phyloP scores from a whole-genome alignment of 225 moss, liverwort and hornwort species.

The Pseudisothecium myosuroides region DNA sequence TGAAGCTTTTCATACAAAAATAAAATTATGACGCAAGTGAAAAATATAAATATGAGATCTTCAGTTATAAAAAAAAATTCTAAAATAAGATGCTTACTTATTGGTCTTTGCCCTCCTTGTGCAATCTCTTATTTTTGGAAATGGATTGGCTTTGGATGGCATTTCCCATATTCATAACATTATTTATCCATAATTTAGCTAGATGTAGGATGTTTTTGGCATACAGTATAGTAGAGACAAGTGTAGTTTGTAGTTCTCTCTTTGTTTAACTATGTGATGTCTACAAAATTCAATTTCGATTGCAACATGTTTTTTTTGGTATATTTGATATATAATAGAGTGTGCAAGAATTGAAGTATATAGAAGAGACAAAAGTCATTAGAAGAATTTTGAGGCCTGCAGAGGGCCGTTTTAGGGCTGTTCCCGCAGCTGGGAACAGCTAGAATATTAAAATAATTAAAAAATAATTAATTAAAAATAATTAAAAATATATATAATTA shows the following conservation, averaged over 20 bases:
- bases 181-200: not conserved
- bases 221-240: not conserved
- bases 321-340: not conserved
- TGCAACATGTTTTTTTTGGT: not conserved
- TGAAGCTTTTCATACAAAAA: not conserved
- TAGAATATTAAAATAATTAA: no score
- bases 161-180: not conserved
- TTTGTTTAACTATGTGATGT: not conserved
- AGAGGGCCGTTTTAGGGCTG: no score
- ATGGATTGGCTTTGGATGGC: not conserved
- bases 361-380: not conserved
- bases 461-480: no score
- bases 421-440: no score
- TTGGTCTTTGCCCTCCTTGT: not conserved
- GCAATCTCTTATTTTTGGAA: not conserved
- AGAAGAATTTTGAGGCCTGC: no score
- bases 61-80: no score
- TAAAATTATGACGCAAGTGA: no score
- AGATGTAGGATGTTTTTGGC: not conserved
- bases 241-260: not conserved
- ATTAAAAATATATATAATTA: no score
- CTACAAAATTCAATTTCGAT: fast-evolving
- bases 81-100: fast-evolving
- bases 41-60: not conserved
- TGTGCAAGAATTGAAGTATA: not conserved